These are phyloP conservation scores for Colletotrichum costaricense DNA, from an alignment of 2,329 filamentous ascomycete genomes.

Conservation along the genomic window DNA sequence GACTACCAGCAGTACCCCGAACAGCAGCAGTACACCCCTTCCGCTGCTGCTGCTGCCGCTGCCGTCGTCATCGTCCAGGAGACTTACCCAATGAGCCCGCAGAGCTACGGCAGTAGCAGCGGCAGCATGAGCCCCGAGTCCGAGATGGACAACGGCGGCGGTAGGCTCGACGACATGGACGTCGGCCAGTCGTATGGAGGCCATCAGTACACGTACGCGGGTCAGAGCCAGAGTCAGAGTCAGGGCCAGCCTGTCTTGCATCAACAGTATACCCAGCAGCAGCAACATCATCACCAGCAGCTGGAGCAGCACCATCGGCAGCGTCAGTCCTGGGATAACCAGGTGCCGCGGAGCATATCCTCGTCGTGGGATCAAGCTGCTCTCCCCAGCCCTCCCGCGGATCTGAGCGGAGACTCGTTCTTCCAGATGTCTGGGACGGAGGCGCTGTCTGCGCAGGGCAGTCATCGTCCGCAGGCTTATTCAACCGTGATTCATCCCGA, in stretches of 20 bases:
- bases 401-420: not conserved
- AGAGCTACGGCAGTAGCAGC: not conserved
- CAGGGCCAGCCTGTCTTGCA: not conserved
- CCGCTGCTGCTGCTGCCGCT: not conserved
- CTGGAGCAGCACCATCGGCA: not conserved
- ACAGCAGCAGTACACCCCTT: not conserved
- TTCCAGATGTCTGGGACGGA: not conserved
- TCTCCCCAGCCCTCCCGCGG: conserved; percentile 8
- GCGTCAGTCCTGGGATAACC: not conserved
- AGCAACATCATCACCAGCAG: not conserved
- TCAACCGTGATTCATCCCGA: not conserved
- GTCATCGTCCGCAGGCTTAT: not conserved
- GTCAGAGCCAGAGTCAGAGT: not conserved
- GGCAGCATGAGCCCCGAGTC: not conserved
- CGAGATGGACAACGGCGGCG: not conserved
- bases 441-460: not conserved
- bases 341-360: not conserved
- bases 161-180: not conserved
- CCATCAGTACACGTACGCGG: not conserved
- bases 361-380: not conserved
- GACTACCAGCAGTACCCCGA: not conserved
- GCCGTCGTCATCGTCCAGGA: not conserved
- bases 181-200: not conserved
- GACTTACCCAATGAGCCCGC: not conserved
- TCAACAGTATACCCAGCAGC: not conserved